Evolutionary conservation across 352 stramenopile genomes (phyloP), one percentile per base, ranked within the genome.

Genomic region (Phytophthora sojae): DNA sequence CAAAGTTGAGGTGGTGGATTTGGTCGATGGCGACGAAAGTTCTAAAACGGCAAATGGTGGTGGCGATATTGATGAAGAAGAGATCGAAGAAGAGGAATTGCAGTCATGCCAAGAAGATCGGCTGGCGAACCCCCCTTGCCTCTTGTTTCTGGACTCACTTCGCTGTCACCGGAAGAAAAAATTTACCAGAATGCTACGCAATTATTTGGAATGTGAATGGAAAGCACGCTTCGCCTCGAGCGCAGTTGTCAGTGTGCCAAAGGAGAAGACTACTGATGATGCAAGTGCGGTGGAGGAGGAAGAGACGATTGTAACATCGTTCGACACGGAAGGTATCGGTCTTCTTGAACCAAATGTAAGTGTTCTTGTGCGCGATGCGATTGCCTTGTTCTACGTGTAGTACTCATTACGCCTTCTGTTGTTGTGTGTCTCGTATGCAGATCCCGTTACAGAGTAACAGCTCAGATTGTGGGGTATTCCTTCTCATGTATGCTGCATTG

Each of bases 141-240:
- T 99, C 47, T 81, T 99, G 8, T 99, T 98, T 76, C 80, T 99
- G 49, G 97, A 99, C 76, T 99, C 96, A 47, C 81, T 99, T 47
- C 90, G 88, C n/a, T 97, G 92, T 64, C 97, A 99, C 70, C 87
- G 82, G 56, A 98, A 98, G 75, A 90, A 92, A 30, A 93, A 86
- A 64, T 91, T 98, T 54, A 81, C 81, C 6, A 83, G 70, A 21
- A 87, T 93, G 56, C 73, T 99, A 26, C 80, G 83, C 8, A 85
- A 88, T 53, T 99, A 97, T 86, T 72, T 98, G 17, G 96, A 94
- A 66, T 85, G 74, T 62, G 89, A 97, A 80, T 97, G 73, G 69
- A 81, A 76, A 62, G 57, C 64, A 42, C 62, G 77, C 1, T 83
- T 73, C 30, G 68, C 72, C 29, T 67, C 66, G 9, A 74, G 61